A percentile compares a stretch with the other conserved stretches of the same genome.
These are phyloP conservation scores for Alliaria petiolata DNA, from an alignment of 345 rosid species.

Conservation along the genomic window DNA sequence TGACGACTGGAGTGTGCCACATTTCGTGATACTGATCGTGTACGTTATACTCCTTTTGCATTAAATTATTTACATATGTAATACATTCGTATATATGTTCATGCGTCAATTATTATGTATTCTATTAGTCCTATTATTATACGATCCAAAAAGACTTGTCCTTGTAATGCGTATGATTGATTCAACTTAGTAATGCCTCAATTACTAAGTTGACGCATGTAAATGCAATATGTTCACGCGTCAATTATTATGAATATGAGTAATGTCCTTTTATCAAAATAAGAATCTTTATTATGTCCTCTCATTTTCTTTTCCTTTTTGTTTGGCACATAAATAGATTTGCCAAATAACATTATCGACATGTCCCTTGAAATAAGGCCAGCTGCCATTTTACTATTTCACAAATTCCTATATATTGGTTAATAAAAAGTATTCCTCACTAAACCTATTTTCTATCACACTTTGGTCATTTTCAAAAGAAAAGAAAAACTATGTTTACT, in stretches of 20 bases:
- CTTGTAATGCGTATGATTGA: background rate
- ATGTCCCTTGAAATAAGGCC: no score
- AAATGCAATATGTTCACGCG: background rate
- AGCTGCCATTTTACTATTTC: no score
- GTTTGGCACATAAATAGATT: background rate
- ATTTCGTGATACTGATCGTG: conserved; percentile 8
- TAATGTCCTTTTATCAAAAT: background rate
- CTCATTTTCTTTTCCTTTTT: background rate
- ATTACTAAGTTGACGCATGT: background rate
- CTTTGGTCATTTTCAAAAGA: background rate
- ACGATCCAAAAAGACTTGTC: background rate
- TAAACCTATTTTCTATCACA: background rate
- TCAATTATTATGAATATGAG: background rate
- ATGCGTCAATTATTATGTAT: conserved; percentile 6
- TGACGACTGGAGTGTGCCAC: conserved; percentile 6
- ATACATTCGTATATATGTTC: background rate
- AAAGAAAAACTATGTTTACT: background rate
- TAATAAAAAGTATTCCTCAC: background rate
- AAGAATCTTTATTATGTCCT: background rate
- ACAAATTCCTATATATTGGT: no score
- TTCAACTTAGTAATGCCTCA: background rate
- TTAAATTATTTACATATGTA: background rate
- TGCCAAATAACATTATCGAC: no score
- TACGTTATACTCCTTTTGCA: background rate
- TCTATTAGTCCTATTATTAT: background rate